Evolutionary conservation across 2,329 filamentous ascomycete species (phyloP).

Genomic region (Monosporascus sp.): DNA sequence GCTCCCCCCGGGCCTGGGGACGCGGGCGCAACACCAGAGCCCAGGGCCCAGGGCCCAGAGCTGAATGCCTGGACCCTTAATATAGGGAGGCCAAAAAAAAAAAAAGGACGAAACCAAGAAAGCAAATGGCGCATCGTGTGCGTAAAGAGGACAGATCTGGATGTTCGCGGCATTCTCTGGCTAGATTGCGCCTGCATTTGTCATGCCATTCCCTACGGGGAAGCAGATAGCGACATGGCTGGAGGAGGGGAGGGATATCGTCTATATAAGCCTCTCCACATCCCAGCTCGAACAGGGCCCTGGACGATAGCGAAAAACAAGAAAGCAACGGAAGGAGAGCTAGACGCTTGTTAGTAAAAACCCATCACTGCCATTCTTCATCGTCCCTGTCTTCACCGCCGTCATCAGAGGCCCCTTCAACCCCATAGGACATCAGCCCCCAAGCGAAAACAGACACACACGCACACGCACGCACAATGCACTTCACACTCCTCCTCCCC

Average conservation of each 20-base stretch:
- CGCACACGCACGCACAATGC: background rate
- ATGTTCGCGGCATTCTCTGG: background rate
- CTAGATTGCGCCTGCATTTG: background rate
- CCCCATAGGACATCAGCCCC: background rate
- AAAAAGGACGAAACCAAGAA: background rate
- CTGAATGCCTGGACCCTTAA: background rate
- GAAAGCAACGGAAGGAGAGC: background rate
- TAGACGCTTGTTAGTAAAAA: too few relatives aligned
- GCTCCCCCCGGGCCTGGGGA: background rate
- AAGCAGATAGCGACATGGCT: background rate
- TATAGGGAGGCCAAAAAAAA: background rate
- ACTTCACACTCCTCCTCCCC: background rate
- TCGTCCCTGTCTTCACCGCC: background rate
- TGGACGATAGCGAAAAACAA: background rate
- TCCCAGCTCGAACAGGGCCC: background rate
- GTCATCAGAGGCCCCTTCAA: background rate
- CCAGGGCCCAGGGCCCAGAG: background rate
- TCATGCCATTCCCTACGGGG: background rate
- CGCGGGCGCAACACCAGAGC: background rate
- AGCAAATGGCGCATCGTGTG: background rate
- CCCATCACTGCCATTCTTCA: too few relatives aligned
- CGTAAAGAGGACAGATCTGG: background rate
- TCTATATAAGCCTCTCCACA: background rate
- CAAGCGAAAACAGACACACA: background rate
- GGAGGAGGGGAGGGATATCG: background rate